Percentiles rank a stretch among this genome's conserved stretches.
phyloP scores from a whole-genome alignment of 352 stramenopile species.

The Globisporangium mamillatum region DNA sequence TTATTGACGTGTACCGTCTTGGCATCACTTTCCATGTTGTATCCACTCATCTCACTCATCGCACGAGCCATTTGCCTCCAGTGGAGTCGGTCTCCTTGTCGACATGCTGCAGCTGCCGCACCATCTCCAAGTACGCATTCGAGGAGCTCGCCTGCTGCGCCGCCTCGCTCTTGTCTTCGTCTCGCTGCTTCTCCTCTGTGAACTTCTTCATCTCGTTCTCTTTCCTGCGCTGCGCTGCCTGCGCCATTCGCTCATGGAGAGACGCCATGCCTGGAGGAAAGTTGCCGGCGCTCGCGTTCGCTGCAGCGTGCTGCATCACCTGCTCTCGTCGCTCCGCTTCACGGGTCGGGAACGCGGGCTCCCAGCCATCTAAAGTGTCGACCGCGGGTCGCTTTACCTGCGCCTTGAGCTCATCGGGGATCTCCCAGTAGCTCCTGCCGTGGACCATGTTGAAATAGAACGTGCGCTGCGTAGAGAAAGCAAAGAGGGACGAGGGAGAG shows the following conservation, averaged over 20 bases:
- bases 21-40: neutral
- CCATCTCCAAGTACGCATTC: constrained; percentile 62
- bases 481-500: neutral
- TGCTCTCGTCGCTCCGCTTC: constrained; percentile 31
- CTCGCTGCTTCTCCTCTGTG: constrained; percentile 13
- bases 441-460: constrained; percentile 83
- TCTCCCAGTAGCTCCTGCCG: constrained; percentile 71
- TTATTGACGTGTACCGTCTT: constrained; percentile 1
- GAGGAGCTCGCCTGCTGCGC: constrained; percentile 8
- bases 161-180: constrained; percentile 10
- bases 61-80: constrained; percentile 72
- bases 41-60: constrained; percentile 23
- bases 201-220: constrained; percentile 33
- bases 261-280: constrained; percentile 18
- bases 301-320: constrained; percentile 24
- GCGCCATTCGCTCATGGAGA: constrained; percentile 61
- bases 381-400: constrained; percentile 48
- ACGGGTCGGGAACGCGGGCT: constrained; percentile 23
- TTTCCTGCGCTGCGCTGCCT: constrained; percentile 56
- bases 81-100: constrained; percentile 45
- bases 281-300: constrained; percentile 9
- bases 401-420: constrained; percentile 46
- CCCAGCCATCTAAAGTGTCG: constrained; percentile 47
- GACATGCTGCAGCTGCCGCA: constrained; percentile 59
- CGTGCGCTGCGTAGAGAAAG: constrained; percentile 36